Conservation (phyloP, 306 rosid species). For the Lithocarpus polystachyus region DNA sequence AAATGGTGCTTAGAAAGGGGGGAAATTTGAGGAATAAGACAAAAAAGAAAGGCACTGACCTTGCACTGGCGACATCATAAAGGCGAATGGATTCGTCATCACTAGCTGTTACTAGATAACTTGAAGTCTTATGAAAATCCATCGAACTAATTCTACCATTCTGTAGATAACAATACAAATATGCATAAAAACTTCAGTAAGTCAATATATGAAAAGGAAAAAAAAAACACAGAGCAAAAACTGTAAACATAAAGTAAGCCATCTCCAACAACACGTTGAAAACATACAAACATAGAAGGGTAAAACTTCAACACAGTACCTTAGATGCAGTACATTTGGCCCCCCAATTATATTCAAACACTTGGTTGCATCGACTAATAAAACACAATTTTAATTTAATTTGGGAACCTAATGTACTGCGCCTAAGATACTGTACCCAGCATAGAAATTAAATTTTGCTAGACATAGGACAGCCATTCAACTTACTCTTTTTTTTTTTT, state of each 20-base stretch:
- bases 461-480: neutral
- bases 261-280: neutral
- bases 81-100: constrained; percentile 93
- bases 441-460: neutral
- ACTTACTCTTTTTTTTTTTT: neutral
- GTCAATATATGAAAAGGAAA: neutral
- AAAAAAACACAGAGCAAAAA: neutral
- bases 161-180: constrained; percentile 37
- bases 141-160: constrained; percentile 83
- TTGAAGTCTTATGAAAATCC: constrained; percentile 84
- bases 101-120: constrained; percentile 92
- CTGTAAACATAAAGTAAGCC: neutral
- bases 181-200: neutral
- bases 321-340: too few relatives aligned
- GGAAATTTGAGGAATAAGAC: neutral
- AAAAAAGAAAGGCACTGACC: constrained; percentile 42
- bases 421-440: too few relatives aligned
- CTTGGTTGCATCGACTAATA: too few relatives aligned
- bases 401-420: too few relatives aligned
- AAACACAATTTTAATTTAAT: too few relatives aligned
- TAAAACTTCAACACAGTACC: too few relatives aligned
- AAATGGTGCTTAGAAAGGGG: neutral
- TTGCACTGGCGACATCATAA: constrained; percentile 76
- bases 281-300: neutral
- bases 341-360: too few relatives aligned